These are phyloP conservation scores for Excoecaria cochinchinensis DNA, from an alignment of 345 rosid species.

Conservation along the genomic window DNA sequence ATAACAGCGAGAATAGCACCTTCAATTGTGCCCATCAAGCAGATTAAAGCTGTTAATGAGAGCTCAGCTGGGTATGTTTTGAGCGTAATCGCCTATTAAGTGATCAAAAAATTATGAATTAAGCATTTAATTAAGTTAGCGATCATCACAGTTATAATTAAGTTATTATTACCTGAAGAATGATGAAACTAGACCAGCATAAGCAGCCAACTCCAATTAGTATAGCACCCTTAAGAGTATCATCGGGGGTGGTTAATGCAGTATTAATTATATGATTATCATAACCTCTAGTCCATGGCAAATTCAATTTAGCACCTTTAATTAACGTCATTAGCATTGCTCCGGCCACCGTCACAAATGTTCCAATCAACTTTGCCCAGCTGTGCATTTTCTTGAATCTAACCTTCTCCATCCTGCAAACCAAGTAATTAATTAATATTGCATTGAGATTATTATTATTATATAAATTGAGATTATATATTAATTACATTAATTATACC, in stretches of 20 bases:
- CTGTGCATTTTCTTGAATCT: conserved; percentile 51
- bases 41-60: conserved; percentile 58
- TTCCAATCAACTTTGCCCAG: conserved; percentile 84
- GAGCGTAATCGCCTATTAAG: conserved; percentile 49
- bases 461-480: background rate
- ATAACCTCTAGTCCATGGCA: conserved; percentile 66
- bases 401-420: conserved; percentile 69
- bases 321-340: conserved; percentile 84
- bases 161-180: conserved; percentile 50
- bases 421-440: too few species aligned
- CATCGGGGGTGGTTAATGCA: conserved; percentile 38
- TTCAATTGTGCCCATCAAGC: conserved; percentile 53
- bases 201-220: conserved; percentile 48
- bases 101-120: background rate
- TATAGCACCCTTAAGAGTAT: conserved; percentile 49
- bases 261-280: conserved; percentile 20
- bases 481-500: conserved; percentile 32
- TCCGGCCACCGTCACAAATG: conserved; percentile 80
- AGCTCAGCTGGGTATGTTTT: conserved; percentile 68
- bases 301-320: conserved; percentile 53
- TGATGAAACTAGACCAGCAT: conserved; percentile 62
- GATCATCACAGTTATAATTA: background rate
- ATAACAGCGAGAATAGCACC: conserved; percentile 46
- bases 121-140: background rate
- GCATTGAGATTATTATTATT: background rate